phyloP scores from a whole-genome alignment of 139 green algal species.

The Chlorella vulgaris region DNA sequence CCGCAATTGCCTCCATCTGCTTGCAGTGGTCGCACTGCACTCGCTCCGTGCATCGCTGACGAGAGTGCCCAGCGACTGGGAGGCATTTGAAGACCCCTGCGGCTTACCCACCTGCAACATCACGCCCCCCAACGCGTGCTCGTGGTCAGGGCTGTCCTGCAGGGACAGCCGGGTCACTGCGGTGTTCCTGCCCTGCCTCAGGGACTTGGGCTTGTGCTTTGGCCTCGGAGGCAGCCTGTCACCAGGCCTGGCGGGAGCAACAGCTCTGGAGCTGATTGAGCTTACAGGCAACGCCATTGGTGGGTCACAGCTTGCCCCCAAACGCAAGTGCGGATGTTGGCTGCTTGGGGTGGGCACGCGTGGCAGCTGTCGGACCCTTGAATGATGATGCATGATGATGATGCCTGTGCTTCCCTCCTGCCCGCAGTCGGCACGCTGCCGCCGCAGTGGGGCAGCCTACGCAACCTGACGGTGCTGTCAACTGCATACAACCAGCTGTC shows the following conservation, averaged over 20 bases:
- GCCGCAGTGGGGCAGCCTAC: not conserved
- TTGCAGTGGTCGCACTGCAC: not conserved
- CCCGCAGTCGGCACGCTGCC: constrained; percentile 14
- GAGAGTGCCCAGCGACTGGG: not conserved
- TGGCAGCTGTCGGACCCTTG: no score
- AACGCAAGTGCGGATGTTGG: no score
- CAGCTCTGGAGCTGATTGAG: not conserved
- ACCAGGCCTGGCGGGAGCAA: not conserved
- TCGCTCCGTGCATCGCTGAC: constrained; percentile 2
- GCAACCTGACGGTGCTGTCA: not conserved
- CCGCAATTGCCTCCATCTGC: no score
- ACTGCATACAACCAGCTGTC: not conserved
- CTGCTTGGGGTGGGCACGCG: no score
- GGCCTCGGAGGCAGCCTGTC: not conserved
- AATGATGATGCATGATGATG: no score
- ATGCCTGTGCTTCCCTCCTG: not conserved
- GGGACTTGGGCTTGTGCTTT: not conserved
- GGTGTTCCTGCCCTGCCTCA: not conserved
- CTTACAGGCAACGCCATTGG: not conserved
- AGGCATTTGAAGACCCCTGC: not conserved
- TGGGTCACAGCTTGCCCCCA: not conserved
- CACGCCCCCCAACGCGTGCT: not conserved
- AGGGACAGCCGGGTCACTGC: not conserved
- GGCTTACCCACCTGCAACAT: not conserved
- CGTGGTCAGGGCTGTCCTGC: constrained; percentile 4